Base-by-base conservation (phyloP, 495 filamentous ascomycete species). In the Podospora appendiculata region DNA sequence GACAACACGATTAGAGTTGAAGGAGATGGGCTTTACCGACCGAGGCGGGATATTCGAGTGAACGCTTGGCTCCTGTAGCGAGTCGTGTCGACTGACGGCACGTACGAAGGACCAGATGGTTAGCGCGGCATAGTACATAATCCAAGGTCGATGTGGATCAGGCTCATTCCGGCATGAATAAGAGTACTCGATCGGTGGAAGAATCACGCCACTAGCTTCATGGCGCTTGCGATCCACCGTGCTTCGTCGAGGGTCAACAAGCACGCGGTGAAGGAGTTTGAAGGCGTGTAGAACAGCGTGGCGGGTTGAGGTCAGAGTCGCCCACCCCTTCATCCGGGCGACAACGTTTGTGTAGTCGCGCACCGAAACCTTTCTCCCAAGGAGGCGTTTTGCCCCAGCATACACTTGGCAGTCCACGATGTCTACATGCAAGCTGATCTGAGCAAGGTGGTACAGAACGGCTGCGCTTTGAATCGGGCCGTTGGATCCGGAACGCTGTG, bases 331-430 rank as follows among this genome's bases (percentile, higher is more conserved):
- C 85, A 96, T 93, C 50, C 90, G 82, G 40, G 85, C 75, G 45
- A 88, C 84, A 3, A 89, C 89, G 12, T 84, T 85, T 11, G 70
- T 75, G 56, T 90, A 87, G 70, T 96, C 93, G 45, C 84, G 76
- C 4, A 82, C 78, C 0, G 89, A 89, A 52, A 96, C 87, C 14
- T 87, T 86, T 35, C 91, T 81, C 7, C 93, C 92, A 40, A 98
- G 81, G 9, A 96, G 74, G 13, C 90, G 79, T 44, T 82, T 81
- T 0, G 90, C 89, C 1, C 89, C 87, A 3, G 89, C 89, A 60
- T 91, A 96, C 45, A 97, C 90, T 68, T 96, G 93, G 59, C 90
- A 91, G 69, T 96, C 92, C 32, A 91, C 84, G 43, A 97, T 87
- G 58, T 96, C 90, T 11, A 95, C 87, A 61, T 96, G 90, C 67